phyloP scores from a whole-genome alignment of 1,139 yeast genomes.

The Nakaseomyces bracarensis region DNA sequence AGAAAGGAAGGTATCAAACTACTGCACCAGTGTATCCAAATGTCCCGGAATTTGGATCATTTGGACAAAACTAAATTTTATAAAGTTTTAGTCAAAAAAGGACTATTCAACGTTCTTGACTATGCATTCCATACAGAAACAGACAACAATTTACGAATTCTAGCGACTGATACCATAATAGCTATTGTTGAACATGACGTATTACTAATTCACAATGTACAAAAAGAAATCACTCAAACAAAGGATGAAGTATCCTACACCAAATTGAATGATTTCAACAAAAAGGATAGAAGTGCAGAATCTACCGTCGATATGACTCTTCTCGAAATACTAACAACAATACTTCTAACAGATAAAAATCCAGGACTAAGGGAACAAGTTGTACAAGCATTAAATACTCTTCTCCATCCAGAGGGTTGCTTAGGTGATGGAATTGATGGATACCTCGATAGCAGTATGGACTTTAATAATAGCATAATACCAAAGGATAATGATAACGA shows the following conservation, averaged over 20 bases:
- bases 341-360: constrained; percentile 55
- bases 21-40: constrained; percentile 70
- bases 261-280: background rate
- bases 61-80: constrained; percentile 61
- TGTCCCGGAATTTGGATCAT: constrained; percentile 61
- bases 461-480: constrained; percentile 25
- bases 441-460: constrained; percentile 3
- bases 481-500: constrained; percentile 12
- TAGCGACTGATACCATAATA: constrained; percentile 78
- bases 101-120: constrained; percentile 60
- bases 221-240: constrained; percentile 18
- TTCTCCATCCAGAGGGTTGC: constrained; percentile 52
- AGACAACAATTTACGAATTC: constrained; percentile 43
- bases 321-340: constrained; percentile 49
- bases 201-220: constrained; percentile 44
- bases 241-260: background rate
- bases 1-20: constrained; percentile 68
- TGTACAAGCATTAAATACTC: constrained; percentile 67
- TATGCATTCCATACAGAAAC: constrained; percentile 61
- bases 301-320: constrained; percentile 46
- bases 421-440: constrained; percentile 14
- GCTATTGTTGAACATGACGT: constrained; percentile 82
- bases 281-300: constrained; percentile 9
- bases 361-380: constrained; percentile 76
- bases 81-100: constrained; percentile 53